A percentile compares a stretch with the other conserved stretches of the same genome.
Evolutionary conservation across 23 red algal species (phyloP).

Genomic region (Gracilariopsis chorda): DNA sequence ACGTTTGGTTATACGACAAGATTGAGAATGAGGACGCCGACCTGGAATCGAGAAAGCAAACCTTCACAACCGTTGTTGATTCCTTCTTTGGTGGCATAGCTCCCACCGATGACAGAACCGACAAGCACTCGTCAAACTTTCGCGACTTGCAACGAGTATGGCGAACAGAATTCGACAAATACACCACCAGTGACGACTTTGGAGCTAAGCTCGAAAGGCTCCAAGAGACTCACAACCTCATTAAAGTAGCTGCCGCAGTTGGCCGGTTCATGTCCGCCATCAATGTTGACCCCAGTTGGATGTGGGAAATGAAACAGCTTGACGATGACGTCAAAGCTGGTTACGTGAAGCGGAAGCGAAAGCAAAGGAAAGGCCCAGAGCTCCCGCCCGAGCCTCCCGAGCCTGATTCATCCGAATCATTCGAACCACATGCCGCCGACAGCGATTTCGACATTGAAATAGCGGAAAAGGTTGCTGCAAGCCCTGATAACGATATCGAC

Average conservation of each 20-base stretch:
- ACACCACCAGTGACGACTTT: conserved; percentile 5
- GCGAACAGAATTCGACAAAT: conserved; percentile 39
- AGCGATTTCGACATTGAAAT: conserved; percentile 38
- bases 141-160: conserved; percentile 24
- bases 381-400: neutral
- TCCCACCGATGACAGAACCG: conserved; percentile 29
- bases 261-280: conserved; percentile 1
- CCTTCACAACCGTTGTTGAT: conserved; percentile 22
- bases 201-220: neutral
- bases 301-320: conserved; percentile 11
- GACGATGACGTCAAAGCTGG: conserved; percentile 17
- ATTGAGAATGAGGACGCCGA: conserved; percentile 20
- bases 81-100: conserved; percentile 21
- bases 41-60: neutral
- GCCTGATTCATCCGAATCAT: conserved; percentile 17
- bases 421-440: conserved; percentile 21
- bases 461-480: neutral
- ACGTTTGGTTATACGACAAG: conserved; percentile 44
- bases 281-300: conserved; percentile 46
- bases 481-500: neutral
- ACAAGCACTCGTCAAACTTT: conserved; percentile 61
- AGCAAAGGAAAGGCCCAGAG: neutral
- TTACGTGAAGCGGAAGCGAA: neutral
- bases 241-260: neutral
- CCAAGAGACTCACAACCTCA: conserved; percentile 16